These are phyloP conservation scores for Ceratocystis lukuohia DNA, from an alignment of 2,329 filamentous ascomycete genomes.

Conservation along the genomic window DNA sequence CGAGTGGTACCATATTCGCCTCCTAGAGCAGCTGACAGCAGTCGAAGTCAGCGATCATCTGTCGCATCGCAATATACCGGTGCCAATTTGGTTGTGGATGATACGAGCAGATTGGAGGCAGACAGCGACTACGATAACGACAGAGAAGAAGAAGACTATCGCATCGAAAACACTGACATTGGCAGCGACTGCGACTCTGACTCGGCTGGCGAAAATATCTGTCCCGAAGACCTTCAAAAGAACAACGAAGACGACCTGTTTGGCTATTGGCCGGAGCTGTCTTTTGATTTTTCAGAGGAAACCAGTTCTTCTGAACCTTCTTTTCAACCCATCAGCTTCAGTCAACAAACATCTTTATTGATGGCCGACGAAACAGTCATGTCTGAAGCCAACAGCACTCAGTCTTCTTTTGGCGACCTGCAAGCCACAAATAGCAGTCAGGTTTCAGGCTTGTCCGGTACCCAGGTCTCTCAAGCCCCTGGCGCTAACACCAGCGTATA, in stretches of 20 bases:
- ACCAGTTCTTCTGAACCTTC: conserved; percentile 16
- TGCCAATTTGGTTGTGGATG: conserved; percentile 17
- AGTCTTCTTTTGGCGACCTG: conserved; percentile 7
- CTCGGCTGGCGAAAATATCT: neutral
- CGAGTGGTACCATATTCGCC: conserved; percentile 38
- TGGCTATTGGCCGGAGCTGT: conserved; percentile 5
- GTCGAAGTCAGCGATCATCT: conserved; percentile 21
- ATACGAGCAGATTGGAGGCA: conserved; percentile 6
- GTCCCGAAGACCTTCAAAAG: neutral
- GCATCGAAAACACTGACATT: neutral
- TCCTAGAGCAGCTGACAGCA: conserved; percentile 27
- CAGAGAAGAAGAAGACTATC: conserved; percentile 5
- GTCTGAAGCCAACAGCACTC: conserved; percentile 12
- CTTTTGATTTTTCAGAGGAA: conserved; percentile 18
- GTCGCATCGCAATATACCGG: conserved; percentile 12
- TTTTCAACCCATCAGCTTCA: conserved; percentile 16
- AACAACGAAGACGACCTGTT: conserved; percentile 2
- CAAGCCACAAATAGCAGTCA: neutral
- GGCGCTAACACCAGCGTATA: conserved; percentile 10
- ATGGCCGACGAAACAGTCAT: conserved; percentile 16
- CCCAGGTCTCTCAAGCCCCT: conserved; percentile 9
- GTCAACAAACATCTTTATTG: conserved; percentile 13
- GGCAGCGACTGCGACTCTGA: too few relatives aligned
- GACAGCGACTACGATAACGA: too few relatives aligned
- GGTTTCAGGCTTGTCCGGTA: conserved; percentile 17